Percentiles rank a stretch among this genome's conserved stretches.
Conservation (phyloP, 2,329 filamentous ascomycete species). For the Fusarium chlamydosporum region DNA sequence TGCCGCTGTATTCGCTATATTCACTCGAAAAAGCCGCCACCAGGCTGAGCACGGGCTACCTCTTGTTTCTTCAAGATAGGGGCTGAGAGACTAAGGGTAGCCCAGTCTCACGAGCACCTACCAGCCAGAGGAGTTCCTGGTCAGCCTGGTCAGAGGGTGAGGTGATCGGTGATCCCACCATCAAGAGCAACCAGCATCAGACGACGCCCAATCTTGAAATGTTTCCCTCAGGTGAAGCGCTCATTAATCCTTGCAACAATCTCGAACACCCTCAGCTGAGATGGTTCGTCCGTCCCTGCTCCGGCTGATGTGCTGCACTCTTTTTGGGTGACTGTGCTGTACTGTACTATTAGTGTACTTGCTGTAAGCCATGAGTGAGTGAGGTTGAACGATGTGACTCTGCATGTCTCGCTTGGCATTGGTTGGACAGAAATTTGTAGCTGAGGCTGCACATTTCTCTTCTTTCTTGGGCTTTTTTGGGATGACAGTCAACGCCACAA, state of each 20-base stretch:
- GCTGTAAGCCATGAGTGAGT: constrained; percentile 5
- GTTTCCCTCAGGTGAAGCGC: constrained; percentile 22
- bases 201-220: constrained; percentile 39
- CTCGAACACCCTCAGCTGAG: constrained; percentile 41
- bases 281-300: constrained; percentile 42
- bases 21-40: constrained; percentile 38
- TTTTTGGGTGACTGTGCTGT: background rate
- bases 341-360: no score
- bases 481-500: constrained; percentile 24
- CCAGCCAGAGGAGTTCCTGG: constrained; percentile 9
- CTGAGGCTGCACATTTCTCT: constrained; percentile 27
- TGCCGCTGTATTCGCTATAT: constrained; percentile 13
- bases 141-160: constrained; percentile 37
- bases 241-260: constrained; percentile 28
- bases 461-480: constrained; percentile 12
- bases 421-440: constrained; percentile 33
- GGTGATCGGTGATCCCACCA: constrained; percentile 49
- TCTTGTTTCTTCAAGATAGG: constrained; percentile 36
- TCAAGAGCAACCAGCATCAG: constrained; percentile 35
- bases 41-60: constrained; percentile 35
- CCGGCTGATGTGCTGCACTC: constrained; percentile 34
- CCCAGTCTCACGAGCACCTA: no score
- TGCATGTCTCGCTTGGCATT: constrained; percentile 15
- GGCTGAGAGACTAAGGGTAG: constrained; percentile 19
- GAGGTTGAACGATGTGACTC: constrained; percentile 30